Conservation (phyloP, 179 eudicot species). For the Sideroxylon spinosum region DNA sequence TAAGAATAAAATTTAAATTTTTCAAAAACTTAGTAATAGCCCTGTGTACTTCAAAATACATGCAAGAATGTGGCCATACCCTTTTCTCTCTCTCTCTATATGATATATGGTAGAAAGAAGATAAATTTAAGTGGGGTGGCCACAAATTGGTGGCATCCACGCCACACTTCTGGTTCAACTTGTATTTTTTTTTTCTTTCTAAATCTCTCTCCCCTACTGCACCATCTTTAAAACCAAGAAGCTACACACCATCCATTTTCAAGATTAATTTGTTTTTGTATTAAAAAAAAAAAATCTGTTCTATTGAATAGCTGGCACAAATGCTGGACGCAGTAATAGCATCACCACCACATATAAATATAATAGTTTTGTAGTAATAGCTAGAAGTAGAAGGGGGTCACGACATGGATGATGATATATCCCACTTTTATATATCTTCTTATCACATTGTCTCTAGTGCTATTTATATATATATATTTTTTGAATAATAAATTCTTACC, state of each 20-base stretch:
- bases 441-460: conserved; percentile 11
- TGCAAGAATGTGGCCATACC: neutral
- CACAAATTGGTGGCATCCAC: conserved; percentile 27
- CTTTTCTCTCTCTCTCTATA: neutral
- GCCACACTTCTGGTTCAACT: conserved; percentile 1
- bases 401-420: neutral
- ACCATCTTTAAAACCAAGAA: neutral
- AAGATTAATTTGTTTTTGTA: neutral
- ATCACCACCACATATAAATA: conserved; percentile 17
- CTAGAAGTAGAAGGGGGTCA: neutral
- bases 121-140: conserved; percentile 18
- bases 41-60: too few species aligned
- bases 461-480: neutral
- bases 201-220: neutral
- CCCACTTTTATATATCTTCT: conserved; percentile 16
- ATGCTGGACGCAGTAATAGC: conserved; percentile 18
- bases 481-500: neutral
- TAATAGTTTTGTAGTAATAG: neutral
- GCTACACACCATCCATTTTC: conserved; percentile 7
- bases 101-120: neutral
- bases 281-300: neutral
- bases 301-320: neutral
- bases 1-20: too few species aligned
- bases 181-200: neutral
- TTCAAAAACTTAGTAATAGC: too few species aligned